Percentiles rank a stretch among this genome's conserved stretches.
Conservation (phyloP, 164 flowering plant genomes). For the Kingdonia uniflora region DNA sequence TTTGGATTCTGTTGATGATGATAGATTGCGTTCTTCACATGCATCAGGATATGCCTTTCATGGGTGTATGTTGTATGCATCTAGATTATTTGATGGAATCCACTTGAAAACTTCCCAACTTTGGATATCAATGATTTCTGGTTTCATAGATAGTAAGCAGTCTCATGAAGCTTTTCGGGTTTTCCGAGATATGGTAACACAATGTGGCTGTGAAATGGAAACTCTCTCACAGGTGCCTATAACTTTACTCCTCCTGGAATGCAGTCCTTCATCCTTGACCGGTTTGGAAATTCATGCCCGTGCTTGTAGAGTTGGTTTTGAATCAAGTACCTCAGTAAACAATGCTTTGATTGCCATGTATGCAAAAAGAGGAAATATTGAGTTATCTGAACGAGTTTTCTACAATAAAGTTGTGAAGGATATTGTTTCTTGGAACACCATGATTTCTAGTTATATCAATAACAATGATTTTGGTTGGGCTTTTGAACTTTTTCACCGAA, state of each 20-base stretch:
- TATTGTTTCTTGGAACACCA: constrained; percentile 22
- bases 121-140: constrained; percentile 22
- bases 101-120: constrained; percentile 6
- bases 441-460: constrained; percentile 14
- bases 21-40: constrained; percentile 15
- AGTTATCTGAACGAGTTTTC: constrained; percentile 13
- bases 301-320: constrained; percentile 21
- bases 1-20: constrained; percentile 8
- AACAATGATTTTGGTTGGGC: constrained; percentile 15
- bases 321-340: constrained; percentile 15
- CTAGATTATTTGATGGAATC: constrained; percentile 8
- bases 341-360: constrained; percentile 23
- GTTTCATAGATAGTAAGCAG: constrained; percentile 12
- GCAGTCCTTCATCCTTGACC: constrained; percentile 9
- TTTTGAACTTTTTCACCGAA: constrained; percentile 11
- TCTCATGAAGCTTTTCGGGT: constrained; percentile 15
- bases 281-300: constrained; percentile 23
- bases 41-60: constrained; percentile 13
- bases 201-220: constrained; percentile 5
- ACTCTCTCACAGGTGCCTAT: constrained; percentile 15
- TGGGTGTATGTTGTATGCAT: constrained; percentile 13
- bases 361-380: constrained; percentile 16
- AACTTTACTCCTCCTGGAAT: constrained; percentile 21
- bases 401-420: constrained; percentile 14
- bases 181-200: constrained; percentile 12